Conservation (phyloP, 805 yeast genomes). For the Wickerhamiella hasegawae region DNA sequence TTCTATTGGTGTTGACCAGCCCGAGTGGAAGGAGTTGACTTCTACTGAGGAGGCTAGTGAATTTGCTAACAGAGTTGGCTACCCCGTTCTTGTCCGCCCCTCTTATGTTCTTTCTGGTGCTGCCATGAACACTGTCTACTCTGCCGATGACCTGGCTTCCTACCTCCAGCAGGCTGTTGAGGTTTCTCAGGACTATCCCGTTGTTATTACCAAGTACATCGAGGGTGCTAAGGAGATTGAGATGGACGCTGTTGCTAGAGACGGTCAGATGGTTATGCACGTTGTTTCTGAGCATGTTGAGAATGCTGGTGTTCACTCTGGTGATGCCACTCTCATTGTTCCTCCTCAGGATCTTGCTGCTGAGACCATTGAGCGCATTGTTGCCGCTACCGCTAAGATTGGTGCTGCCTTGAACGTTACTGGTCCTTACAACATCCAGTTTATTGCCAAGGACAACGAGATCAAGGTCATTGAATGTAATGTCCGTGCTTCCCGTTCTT, state of each 20-base stretch:
- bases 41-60: slow-evolving; percentile 82
- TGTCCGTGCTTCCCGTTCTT: slow-evolving; percentile 97
- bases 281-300: slow-evolving; percentile 98
- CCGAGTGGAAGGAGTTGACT: slow-evolving; percentile 97
- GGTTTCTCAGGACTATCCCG: slow-evolving; percentile 96
- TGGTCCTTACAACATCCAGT: slow-evolving; percentile 95
- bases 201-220: slow-evolving; percentile 89
- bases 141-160: slow-evolving; percentile 71
- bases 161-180: slow-evolving; percentile 90
- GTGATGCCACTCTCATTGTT: slow-evolving; percentile 94
- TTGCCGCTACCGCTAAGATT: slow-evolving; percentile 88
- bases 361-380: slow-evolving; percentile 81
- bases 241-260: slow-evolving; percentile 95
- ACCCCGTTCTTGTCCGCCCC: slow-evolving; percentile 95
- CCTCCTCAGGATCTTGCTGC: slow-evolving; percentile 93
- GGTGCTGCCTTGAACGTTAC: slow-evolving; percentile 90
- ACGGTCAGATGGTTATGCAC: slow-evolving; percentile 90
- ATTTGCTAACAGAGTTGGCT: slow-evolving; percentile 78
- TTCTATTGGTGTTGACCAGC: slow-evolving; percentile 93
- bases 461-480: slow-evolving; percentile 97
- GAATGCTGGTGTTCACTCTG: slow-evolving; percentile 98
- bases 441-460: slow-evolving; percentile 87
- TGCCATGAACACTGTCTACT: slow-evolving; percentile 94
- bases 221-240: slow-evolving; percentile 96
- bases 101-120: slow-evolving; percentile 97